These are phyloP conservation scores for Microsporum audouinii DNA, from an alignment of 2,329 filamentous ascomycete genomes.

Conservation along the genomic window DNA sequence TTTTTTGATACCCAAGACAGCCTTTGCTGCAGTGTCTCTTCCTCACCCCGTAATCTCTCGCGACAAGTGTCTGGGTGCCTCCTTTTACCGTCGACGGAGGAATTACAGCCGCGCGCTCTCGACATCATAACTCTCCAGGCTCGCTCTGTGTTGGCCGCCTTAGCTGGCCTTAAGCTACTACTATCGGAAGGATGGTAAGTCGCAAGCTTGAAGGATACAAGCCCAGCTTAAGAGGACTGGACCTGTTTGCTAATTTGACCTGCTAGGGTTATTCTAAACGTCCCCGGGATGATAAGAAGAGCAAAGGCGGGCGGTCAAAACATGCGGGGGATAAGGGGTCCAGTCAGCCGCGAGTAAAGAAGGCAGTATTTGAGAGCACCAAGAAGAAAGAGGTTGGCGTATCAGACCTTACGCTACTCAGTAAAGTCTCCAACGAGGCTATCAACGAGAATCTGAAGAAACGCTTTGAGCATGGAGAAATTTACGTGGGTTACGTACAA, in stretches of 20 bases:
- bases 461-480: conserved; percentile 91
- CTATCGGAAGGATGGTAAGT: conserved; percentile 3
- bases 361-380: conserved; percentile 86
- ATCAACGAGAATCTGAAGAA: conserved; percentile 99
- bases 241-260: not conserved
- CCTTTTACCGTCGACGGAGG: not conserved
- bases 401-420: conserved; percentile 91
- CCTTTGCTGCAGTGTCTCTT: not conserved
- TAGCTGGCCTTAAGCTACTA: not conserved
- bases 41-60: not conserved
- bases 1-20: not conserved
- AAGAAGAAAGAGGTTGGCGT: conserved; percentile 99
- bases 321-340: conserved; percentile 32
- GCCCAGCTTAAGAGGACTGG: not conserved
- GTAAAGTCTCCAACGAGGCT: conserved; percentile 97
- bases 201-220: not conserved
- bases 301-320: conserved; percentile 35
- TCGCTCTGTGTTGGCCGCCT: not conserved
- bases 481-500: conserved; percentile 53
- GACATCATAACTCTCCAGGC: not conserved
- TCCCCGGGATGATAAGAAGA: conserved; percentile 27
- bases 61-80: not conserved
- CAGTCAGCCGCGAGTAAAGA: conserved; percentile 65
- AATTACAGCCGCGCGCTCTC: not conserved
- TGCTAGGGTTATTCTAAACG: conserved; percentile 34